Evolutionary conservation across 805 yeast genomes (phyloP), one percentile per base, ranked within the genome.

Genomic region (Vanderwaltozyma polyspora): DNA sequence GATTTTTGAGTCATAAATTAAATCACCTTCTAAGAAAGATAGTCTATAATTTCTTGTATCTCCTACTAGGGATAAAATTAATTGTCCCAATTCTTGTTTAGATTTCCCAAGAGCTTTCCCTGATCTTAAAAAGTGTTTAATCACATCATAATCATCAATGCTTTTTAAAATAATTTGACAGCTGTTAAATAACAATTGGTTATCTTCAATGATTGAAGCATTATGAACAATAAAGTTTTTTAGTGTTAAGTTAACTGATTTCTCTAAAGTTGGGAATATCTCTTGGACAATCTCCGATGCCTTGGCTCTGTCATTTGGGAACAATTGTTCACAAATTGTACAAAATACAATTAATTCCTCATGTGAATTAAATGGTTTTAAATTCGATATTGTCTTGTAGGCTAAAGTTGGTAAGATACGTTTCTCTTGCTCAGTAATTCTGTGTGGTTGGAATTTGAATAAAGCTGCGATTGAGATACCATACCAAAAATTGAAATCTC

Each of bases 261-360:
- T 52, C 38, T 35, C 58, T 55, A 32, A 41, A 33, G 22, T 48
- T 38, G 36, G 70, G 43, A 52, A 43, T 19, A 62, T 47, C 29
- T 38, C 45, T 49, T 51, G 52, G 3, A 66, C 52, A 14, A 68
- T 56, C 29, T 64, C 64, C 0, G 52, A 54, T 9, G 52, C 40
- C 15, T 66, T 57, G 0, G 59, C 59, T 26, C 45, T 52, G 28
- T 48, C 44, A 10, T 39, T 36, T 10, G 40, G 39, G 26, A 49
- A 54, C 24, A 54, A 34, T 29, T 59, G 53, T 29, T 60, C 53
- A 39, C 76, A 55, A 2, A 82, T 64, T 28, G 65, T 59, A 3
- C 74, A 75, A 37, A 67, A 67, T 2, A 84, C 71, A 42, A 62
- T 83, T 3, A 69, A 58, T 39, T 86, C 93, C 45, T 84, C 93